Conservation (phyloP, 2,329 filamentous ascomycete species). For the Diaporthe sp. region DNA sequence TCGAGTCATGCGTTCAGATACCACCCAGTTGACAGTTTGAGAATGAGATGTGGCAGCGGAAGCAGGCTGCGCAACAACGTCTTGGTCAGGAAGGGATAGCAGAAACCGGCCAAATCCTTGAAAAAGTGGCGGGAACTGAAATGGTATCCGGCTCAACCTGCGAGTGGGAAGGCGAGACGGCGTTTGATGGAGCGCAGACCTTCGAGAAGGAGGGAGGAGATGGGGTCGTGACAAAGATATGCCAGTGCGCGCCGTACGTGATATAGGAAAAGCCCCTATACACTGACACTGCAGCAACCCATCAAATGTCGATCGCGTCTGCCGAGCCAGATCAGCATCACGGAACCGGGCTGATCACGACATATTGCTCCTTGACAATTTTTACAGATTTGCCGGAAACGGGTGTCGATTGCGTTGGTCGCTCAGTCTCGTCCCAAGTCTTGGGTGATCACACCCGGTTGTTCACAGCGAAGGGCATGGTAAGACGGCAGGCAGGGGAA, state of each 20-base stretch:
- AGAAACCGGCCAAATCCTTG: background rate
- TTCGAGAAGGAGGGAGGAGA: background rate
- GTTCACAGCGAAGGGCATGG: background rate
- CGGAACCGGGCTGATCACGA: background rate
- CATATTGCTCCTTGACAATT: background rate
- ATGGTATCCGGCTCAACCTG: background rate
- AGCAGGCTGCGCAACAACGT: background rate
- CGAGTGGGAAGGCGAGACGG: background rate
- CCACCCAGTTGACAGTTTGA: background rate
- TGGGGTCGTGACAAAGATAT: constrained; percentile 1
- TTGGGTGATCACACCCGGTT: background rate
- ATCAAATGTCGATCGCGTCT: constrained; percentile 22
- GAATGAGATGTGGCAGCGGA: background rate
- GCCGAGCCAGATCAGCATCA: constrained; percentile 27
- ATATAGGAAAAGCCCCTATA: constrained; percentile 9
- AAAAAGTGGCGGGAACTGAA: background rate
- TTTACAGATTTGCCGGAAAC: background rate
- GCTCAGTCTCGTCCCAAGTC: background rate
- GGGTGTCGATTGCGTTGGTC: background rate
- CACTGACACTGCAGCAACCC: background rate
- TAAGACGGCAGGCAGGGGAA: background rate
- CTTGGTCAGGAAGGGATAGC: background rate
- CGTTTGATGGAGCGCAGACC: background rate
- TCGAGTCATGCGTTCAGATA: constrained; percentile 13
- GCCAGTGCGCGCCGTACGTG: background rate